Evolutionary conservation across 108 stramenopile genomes (phyloP).

Genomic region (Cyclostephanos tholiformis): DNA sequence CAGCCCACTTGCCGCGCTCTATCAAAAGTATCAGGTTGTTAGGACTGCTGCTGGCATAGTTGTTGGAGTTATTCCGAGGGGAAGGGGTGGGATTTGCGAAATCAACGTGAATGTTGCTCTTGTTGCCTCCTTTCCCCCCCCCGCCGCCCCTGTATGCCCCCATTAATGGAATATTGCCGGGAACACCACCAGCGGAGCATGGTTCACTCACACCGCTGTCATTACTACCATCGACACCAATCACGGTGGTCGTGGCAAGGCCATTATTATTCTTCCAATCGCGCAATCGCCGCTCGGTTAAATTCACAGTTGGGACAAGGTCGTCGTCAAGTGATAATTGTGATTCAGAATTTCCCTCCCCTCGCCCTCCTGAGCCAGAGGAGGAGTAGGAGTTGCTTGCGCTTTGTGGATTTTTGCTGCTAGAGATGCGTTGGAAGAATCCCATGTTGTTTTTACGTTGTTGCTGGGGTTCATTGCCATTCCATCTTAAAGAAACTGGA

Average conservation of each 20-base stretch:
- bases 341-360: neutral
- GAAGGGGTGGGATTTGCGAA: slow-evolving; percentile 1
- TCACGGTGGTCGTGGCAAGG: neutral
- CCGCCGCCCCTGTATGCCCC: slow-evolving; percentile 8
- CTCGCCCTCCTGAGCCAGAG: too few relatives aligned
- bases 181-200: neutral
- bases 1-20: slow-evolving; percentile 41
- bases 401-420: slow-evolving; percentile 12
- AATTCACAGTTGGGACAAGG: slow-evolving; percentile 21
- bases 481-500: too few relatives aligned
- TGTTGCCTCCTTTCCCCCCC: slow-evolving; percentile 7
- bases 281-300: slow-evolving; percentile 32
- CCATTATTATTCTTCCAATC: slow-evolving; percentile 31
- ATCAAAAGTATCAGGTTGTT: slow-evolving; percentile 47
- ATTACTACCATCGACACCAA: neutral
- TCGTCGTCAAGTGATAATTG: slow-evolving; percentile 2
- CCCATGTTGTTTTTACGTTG: too few relatives aligned
- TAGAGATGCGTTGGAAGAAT: neutral
- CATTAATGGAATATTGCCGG: too few relatives aligned
- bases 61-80: neutral
- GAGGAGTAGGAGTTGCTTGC: slow-evolving; percentile 7
- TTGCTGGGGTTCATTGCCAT: too few relatives aligned
- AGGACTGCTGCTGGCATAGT: slow-evolving; percentile 11
- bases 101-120: slow-evolving; percentile 17
- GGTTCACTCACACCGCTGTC: slow-evolving; percentile 2